Conservation (phyloP, 2,329 filamentous ascomycete species). For the Claviceps sp. region DNA sequence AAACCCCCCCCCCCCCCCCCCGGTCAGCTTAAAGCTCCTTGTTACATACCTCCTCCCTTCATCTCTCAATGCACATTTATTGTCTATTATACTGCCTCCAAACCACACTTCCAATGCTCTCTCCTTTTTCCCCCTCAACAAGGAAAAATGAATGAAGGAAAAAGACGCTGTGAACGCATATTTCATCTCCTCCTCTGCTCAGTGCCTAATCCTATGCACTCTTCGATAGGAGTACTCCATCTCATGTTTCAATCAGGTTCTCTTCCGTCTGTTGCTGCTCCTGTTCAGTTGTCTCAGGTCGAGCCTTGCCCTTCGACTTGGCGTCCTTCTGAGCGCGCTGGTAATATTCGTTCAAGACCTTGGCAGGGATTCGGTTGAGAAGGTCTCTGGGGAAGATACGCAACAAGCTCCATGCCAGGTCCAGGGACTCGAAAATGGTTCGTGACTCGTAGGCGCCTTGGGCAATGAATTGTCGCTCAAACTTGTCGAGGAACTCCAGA, state of each 20-base stretch:
- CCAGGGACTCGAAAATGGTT: constrained; percentile 83
- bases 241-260: constrained; percentile 47
- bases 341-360: constrained; percentile 74
- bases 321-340: constrained; percentile 50
- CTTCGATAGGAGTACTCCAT: neutral
- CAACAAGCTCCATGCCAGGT: constrained; percentile 90
- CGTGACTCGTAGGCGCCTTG: constrained; percentile 89
- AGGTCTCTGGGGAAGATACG: constrained; percentile 97
- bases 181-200: neutral
- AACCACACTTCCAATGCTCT: neutral
- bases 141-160: neutral
- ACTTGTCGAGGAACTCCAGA: constrained; percentile 96
- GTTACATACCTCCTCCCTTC: neutral
- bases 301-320: constrained; percentile 49
- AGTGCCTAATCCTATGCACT: neutral
- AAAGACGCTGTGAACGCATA: neutral
- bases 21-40: neutral
- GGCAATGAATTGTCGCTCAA: constrained; percentile 86
- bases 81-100: constrained; percentile 1
- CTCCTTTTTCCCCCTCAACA: neutral
- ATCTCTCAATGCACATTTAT: neutral
- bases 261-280: constrained; percentile 35
- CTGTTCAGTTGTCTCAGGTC: constrained; percentile 26
- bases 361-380: constrained; percentile 85
- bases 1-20: too few relatives aligned